phyloP scores from a whole-genome alignment of 768 basidiomycete genomes.

The Leccinellum albellum region DNA sequence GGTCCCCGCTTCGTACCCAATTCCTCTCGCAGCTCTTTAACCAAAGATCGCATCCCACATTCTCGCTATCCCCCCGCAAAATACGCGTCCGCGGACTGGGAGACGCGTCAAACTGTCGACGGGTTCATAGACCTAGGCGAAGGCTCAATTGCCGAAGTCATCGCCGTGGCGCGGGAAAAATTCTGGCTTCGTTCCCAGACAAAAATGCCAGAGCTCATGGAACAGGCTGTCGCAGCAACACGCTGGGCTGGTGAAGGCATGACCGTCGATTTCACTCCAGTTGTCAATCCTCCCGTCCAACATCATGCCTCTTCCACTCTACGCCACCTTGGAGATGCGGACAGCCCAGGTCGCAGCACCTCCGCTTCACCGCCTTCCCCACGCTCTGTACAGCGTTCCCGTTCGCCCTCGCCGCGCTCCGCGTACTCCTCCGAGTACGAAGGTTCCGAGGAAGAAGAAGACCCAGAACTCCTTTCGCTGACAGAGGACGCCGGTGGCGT shows the following conservation, averaged over 20 bases:
- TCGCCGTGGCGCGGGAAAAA: slow-evolving; percentile 63
- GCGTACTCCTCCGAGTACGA: slow-evolving; percentile 33
- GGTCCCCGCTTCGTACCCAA: slow-evolving; percentile 34
- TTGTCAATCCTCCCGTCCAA: slow-evolving; percentile 3
- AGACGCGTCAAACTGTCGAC: slow-evolving; percentile 62
- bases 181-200: slow-evolving; percentile 65
- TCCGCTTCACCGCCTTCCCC: slow-evolving; percentile 27
- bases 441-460: slow-evolving; percentile 40
- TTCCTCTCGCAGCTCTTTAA: slow-evolving; percentile 10
- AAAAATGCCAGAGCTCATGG: slow-evolving; percentile 61
- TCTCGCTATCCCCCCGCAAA: slow-evolving; percentile 27
- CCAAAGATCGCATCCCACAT: slow-evolving; percentile 12
- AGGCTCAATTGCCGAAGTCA: slow-evolving; percentile 59
- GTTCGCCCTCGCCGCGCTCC: slow-evolving; percentile 30
- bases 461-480: slow-evolving; percentile 39
- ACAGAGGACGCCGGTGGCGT: slow-evolving; percentile 47
- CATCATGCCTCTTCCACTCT: slow-evolving; percentile 2
- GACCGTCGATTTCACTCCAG: slow-evolving; percentile 28
- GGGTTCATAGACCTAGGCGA: slow-evolving; percentile 74
- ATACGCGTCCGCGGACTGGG: slow-evolving; percentile 51
- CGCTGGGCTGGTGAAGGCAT: slow-evolving; percentile 39
- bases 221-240: slow-evolving; percentile 62
- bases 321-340: slow-evolving; percentile 6
- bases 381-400: slow-evolving; percentile 25
- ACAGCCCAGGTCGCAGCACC: slow-evolving; percentile 23